Percentiles rank a stretch among this genome's conserved stretches.
phyloP scores from a whole-genome alignment of 2,329 filamentous ascomycete species.

The Teratosphaeria viscida region DNA sequence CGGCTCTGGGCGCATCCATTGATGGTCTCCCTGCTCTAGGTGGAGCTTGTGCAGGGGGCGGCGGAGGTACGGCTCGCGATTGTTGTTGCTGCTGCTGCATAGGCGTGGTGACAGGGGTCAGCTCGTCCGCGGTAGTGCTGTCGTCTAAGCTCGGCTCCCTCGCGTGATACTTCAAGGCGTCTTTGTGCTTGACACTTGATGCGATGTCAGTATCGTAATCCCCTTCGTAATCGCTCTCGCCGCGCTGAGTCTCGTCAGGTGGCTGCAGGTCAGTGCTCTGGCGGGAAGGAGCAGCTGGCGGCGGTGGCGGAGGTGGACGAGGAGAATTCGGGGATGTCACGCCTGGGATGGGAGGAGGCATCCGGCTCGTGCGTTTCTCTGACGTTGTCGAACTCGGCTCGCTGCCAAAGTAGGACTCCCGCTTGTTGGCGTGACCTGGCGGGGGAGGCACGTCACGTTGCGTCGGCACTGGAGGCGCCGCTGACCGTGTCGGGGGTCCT shows the following conservation, averaged over 20 bases:
- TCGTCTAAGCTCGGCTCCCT: conserved; percentile 67
- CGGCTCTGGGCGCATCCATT: conserved; percentile 56
- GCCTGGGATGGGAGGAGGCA: conserved; percentile 26
- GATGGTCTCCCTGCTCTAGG: conserved; percentile 46
- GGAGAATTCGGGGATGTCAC: conserved; percentile 22
- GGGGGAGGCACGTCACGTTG: conserved; percentile 11
- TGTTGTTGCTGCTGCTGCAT: conserved; percentile 18
- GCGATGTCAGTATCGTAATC: conserved; percentile 98
- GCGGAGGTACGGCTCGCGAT: conserved; percentile 43
- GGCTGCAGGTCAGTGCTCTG: conserved; percentile 17
- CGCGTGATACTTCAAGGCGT: conserved; percentile 74
- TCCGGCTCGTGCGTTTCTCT: conserved; percentile 27
- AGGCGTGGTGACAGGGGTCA: conserved; percentile 35
- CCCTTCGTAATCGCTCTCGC: conserved; percentile 88
- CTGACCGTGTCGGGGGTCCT: conserved; percentile 19
- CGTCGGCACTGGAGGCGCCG: conserved; percentile 26
- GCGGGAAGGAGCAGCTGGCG: conserved; percentile 31
- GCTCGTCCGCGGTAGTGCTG: conserved; percentile 46
- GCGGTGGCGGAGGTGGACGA: conserved; percentile 40
- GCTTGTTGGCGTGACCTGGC: conserved; percentile 23
- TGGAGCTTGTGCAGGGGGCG: conserved; percentile 43
- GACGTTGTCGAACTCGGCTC: conserved; percentile 26
- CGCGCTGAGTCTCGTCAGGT: conserved; percentile 47
- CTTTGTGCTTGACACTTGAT: conserved; percentile 86
- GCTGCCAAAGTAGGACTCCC: conserved; percentile 31